Evolutionary conservation across 2,329 filamentous ascomycete species (phyloP).

Genomic region (Hypoxylon sp.): DNA sequence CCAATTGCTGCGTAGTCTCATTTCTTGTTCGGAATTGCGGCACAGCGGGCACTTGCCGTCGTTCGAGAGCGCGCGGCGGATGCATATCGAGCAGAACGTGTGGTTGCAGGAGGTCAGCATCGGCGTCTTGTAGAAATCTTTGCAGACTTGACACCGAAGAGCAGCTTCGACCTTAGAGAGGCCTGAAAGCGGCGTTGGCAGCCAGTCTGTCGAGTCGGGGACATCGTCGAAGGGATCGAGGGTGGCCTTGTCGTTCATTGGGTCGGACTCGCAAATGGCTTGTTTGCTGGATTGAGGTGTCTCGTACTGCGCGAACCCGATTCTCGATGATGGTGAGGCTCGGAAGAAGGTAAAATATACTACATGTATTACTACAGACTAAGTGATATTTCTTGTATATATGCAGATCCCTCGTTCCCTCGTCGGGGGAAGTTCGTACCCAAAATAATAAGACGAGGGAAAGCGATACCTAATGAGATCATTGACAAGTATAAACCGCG

Average conservation of each 20-base stretch:
- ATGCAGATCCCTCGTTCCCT: too few species aligned
- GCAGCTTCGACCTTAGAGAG: conserved; percentile 83
- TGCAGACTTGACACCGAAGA: conserved; percentile 95
- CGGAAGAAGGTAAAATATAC: background rate
- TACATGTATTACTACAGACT: background rate
- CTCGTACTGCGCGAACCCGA: background rate
- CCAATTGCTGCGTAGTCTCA: conserved; percentile 87
- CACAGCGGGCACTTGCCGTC: conserved; percentile 93
- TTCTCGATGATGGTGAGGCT: background rate
- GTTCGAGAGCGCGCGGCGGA: conserved; percentile 83
- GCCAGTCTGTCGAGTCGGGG: conserved; percentile 88
- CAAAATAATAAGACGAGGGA: conserved; percentile 11
- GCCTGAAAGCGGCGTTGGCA: conserved; percentile 73
- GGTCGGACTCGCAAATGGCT: background rate
- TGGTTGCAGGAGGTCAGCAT: conserved; percentile 96
- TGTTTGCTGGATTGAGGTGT: background rate
- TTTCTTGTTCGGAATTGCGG: conserved; percentile 81
- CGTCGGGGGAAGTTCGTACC: background rate
- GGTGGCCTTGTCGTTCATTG: conserved; percentile 39
- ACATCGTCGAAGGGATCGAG: conserved; percentile 58
- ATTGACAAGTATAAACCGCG: conserved; percentile 29
- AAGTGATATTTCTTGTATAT: background rate
- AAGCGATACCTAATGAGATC: conserved; percentile 31
- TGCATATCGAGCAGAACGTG: conserved; percentile 97
- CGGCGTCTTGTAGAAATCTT: conserved; percentile 94